Evolutionary conservation across 805 yeast genomes (phyloP), one percentile per base, ranked within the genome.

Genomic region (Brettanomyces bruxellensis): DNA sequence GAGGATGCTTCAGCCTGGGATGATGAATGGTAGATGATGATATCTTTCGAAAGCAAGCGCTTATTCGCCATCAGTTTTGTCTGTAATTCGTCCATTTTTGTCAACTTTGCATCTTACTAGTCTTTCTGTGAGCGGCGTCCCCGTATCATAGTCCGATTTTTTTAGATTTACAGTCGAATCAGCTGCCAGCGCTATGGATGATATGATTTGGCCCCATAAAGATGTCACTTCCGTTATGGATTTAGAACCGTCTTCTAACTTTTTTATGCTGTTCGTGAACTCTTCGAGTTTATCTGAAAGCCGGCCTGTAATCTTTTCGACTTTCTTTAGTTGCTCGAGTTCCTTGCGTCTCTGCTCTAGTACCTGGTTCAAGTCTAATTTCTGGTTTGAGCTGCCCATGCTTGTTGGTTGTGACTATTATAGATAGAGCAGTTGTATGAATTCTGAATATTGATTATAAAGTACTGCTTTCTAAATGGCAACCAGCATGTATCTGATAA

Each of bases 151-250:
- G 47, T 73, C 79, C 39, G 61, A 62, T 14, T 68, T 66, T 1
- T 67, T 54, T 47, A 76, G 70, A 40, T 68, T 70, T 48, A 70
- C 52, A 48, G 77, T 56, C n/a, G 79, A 72, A 55, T 72, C 55
- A 25, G 78, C 69, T 32, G 88, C 88, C 52, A 83, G 62, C 9
- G 83, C 73, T 0, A 82, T 75, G 3, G 85, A 73, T 48, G 77
- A 69, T 18, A 79, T 65, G 18, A 83, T 80, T 47, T 74, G 76
- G 46, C 74, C 72, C 90, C 90, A 83, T 53, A 79, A 81, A 3
- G 77, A 69, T 54, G 84, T 69, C 1, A 83, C 76, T 4, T 71
- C 61, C 3, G 78, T 76, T 5, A 80, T 81, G 36, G 82, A 74
- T 41, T 71, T 79, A 1, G 87, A 71, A 0, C 88, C 88, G 38